Evolutionary conservation across 2,329 filamentous ascomycete genomes (phyloP), one percentile per base, ranked within the genome.

Genomic region (Ophiostoma sp.): DNA sequence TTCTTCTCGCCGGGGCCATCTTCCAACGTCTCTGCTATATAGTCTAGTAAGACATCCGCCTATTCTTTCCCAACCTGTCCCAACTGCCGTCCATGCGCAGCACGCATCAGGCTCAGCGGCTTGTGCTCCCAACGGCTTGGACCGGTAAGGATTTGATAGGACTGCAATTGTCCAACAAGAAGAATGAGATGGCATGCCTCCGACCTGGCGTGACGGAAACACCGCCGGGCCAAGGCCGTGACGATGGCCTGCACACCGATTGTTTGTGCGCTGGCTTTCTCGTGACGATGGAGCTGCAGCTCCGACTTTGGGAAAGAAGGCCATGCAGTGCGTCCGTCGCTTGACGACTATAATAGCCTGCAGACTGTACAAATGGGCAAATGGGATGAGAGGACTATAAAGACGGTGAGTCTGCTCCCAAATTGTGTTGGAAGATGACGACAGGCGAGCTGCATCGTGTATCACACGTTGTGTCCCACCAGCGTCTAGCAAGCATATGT

Each of bases 371-470:
- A 38, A 38, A 38, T 4, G 4, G 38, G n/a, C 38, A n/a, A 27
- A 27, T 27, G 27, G 27, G 27, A 18, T n/a, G 27, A 16, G 27
- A 60, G 40, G 12, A n/a, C 2, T 18, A 9, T 8, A 14, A 27
- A 60, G 55, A 60, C 55, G 55, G 55, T 40, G 55, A 60, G 27
- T 36, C 11, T 18, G n/a, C n/a, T 18, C 47, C 7, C 47, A 58
- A 5, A 58, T 44, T 44, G 42, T 11, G 55, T 60, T 60, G 55
- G 8, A 60, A 62, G 36, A 62, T 40, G 58, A 62, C 58, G 58
- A 62, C 38, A 42, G 58, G 58, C 58, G 58, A 62, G 58, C 58
- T 62, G 58, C 58, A 16, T 62, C 36, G 41, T 62, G 38, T 60
- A 14, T 60, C 55, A 60, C 55, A 60, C 27, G 27, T 36, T 60